These are phyloP conservation scores for Glutinoglossum americanum DNA, from an alignment of 495 filamentous ascomycete genomes.

Conservation along the genomic window DNA sequence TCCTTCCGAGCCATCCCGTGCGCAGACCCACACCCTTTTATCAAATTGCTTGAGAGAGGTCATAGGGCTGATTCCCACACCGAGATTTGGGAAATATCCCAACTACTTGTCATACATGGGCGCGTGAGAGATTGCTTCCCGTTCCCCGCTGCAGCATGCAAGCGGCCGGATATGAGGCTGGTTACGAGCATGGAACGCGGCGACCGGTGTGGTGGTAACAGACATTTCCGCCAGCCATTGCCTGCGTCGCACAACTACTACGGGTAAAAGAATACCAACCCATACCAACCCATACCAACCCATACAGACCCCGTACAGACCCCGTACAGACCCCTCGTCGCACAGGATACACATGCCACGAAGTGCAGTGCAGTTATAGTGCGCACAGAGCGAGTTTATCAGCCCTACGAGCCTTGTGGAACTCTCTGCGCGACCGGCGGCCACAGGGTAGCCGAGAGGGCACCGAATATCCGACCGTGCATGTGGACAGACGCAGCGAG, in stretches of 20 bases:
- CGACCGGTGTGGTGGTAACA: too few species aligned
- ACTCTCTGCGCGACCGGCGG: background rate
- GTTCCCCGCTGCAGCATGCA: background rate
- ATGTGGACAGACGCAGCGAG: background rate
- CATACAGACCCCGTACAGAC: too few species aligned
- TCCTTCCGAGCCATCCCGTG: conserved; percentile 28
- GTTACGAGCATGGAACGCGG: background rate
- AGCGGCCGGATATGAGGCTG: background rate
- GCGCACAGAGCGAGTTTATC: too few species aligned
- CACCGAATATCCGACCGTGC: background rate
- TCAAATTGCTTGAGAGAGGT: background rate
- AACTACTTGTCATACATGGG: background rate
- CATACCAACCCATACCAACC: too few species aligned
- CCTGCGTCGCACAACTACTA: too few species aligned
- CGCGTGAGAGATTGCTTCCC: background rate
- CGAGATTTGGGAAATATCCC: background rate
- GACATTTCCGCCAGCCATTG: too few species aligned
- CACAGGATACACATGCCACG: background rate
- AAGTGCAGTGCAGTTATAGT: too few species aligned
- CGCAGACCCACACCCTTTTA: conserved; percentile 24
- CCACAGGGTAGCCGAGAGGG: background rate
- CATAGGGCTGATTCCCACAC: background rate
- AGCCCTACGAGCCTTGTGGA: background rate
- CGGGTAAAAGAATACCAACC: too few species aligned
- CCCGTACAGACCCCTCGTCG: background rate